Conservation (phyloP, 2,329 filamentous ascomycete genomes). For the Volutella citrinella region DNA sequence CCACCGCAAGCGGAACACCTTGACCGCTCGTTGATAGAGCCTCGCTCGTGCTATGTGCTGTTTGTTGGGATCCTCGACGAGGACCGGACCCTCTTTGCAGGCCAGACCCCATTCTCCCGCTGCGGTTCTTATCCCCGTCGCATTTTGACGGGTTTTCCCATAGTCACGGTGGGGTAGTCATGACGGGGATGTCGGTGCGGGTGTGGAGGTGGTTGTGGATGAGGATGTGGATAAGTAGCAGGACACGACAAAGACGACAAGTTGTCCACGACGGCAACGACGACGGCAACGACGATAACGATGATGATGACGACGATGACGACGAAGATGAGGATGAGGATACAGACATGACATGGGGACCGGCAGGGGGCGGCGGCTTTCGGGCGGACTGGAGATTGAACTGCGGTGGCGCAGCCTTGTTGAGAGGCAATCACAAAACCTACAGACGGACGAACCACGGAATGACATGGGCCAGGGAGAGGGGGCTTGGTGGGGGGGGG, state of each 20-base stretch:
- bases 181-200: slow-evolving; percentile 7
- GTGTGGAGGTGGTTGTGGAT: no score
- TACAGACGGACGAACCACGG: no score
- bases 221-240: no score
- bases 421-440: slow-evolving; percentile 9
- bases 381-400: slow-evolving; percentile 14
- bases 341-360: slow-evolving; percentile 1
- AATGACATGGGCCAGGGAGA: no score
- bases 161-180: slow-evolving; percentile 16
- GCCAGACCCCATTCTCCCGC: slow-evolving; percentile 15
- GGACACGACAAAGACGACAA: no score
- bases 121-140: slow-evolving; percentile 23
- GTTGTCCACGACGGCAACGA: no score
- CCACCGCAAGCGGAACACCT: slow-evolving; percentile 4
- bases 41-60: slow-evolving; percentile 10
- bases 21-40: slow-evolving; percentile 23
- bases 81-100: slow-evolving; percentile 15
- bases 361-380: background rate
- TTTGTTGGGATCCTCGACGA: slow-evolving; percentile 11
- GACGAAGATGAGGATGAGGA: slow-evolving; percentile 2
- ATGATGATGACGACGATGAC: no score
- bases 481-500: no score
- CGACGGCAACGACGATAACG: no score
- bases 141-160: slow-evolving; percentile 21
- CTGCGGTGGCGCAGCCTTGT: slow-evolving; percentile 10